Percentiles rank a stretch among this genome's conserved stretches.
Conservation (phyloP, 331 rosid species). For the Erythrophleum ivorense region DNA sequence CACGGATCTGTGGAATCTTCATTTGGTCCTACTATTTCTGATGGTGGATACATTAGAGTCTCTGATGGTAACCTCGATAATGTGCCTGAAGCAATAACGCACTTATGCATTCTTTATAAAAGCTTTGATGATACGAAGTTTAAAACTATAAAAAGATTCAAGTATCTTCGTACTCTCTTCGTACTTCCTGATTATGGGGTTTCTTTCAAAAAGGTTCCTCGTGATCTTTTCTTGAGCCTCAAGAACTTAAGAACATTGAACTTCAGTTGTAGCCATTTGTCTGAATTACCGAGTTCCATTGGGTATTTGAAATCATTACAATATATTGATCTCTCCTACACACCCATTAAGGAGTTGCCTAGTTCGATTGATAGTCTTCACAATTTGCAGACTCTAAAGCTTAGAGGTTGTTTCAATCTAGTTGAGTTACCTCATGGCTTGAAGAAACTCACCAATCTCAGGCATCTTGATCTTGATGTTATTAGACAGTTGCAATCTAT, state of each 20-base stretch:
- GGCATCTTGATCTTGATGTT: constrained; percentile 38
- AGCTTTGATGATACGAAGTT: background rate
- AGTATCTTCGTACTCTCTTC: constrained; percentile 25
- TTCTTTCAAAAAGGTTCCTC: constrained; percentile 13
- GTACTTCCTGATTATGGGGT: background rate
- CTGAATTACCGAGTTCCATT: constrained; percentile 39
- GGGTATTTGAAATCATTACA: constrained; percentile 15
- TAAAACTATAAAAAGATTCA: constrained; percentile 4
- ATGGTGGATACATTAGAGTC: background rate
- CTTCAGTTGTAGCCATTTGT: constrained; percentile 9
- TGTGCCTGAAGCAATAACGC: background rate
- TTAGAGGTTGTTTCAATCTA: constrained; percentile 12
- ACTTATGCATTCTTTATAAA: constrained; percentile 25
- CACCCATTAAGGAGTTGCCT: constrained; percentile 29
- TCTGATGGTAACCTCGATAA: background rate
- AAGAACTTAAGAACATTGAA: constrained; percentile 13
- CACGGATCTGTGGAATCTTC: background rate
- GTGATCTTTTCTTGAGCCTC: constrained; percentile 18
- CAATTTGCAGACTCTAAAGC: constrained; percentile 36
- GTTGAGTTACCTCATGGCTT: constrained; percentile 29
- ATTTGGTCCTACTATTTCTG: background rate
- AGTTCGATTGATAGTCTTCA: constrained; percentile 12
- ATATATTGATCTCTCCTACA: constrained; percentile 38
- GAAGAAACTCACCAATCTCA: constrained; percentile 29
- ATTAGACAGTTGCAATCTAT: constrained; percentile 29